Percentiles rank a stretch among this genome's conserved stretches.
phyloP scores from a whole-genome alignment of 2,329 filamentous ascomycete species.

The Aspergillus pseudotamarii region DNA sequence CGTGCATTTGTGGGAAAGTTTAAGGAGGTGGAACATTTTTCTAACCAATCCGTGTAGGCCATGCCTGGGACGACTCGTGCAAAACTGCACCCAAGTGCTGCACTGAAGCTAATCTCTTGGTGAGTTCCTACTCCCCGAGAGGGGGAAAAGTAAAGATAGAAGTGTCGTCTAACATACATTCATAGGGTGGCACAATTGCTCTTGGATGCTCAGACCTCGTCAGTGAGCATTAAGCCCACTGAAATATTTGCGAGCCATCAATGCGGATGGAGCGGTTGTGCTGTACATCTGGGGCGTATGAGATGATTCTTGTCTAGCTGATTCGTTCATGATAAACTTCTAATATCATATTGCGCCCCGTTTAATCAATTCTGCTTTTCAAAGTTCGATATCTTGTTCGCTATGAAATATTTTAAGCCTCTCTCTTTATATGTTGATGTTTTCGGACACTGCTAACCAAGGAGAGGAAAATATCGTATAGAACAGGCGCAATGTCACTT shows the following conservation, averaged over 20 bases:
- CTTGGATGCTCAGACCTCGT: not conserved
- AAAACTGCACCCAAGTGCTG: slow-evolving; percentile 30
- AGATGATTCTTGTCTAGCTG: not conserved
- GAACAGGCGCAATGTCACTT: not conserved
- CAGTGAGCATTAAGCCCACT: not conserved
- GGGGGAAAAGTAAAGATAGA: not conserved
- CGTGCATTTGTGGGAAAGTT: not conserved
- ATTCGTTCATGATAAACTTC: not conserved
- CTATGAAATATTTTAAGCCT: not conserved
- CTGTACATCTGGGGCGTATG: not conserved
- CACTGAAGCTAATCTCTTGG: slow-evolving; percentile 33
- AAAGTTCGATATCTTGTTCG: not conserved
- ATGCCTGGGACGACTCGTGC: slow-evolving; percentile 27
- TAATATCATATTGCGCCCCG: not conserved
- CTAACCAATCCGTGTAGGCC: slow-evolving; percentile 20
- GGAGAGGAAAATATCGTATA: not conserved
- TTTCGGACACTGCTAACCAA: not conserved
- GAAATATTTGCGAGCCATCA: not conserved
- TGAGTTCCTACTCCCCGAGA: slow-evolving; percentile 16
- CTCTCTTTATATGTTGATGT: not conserved
- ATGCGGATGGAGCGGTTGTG: too few species aligned
- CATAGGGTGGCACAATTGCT: not conserved
- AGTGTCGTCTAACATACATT: not conserved
- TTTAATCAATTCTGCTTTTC: not conserved
- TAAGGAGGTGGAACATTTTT: not conserved